These are phyloP conservation scores for Metschnikowia bowlesiae DNA, from an alignment of 805 yeast genomes.

Conservation along the genomic window DNA sequence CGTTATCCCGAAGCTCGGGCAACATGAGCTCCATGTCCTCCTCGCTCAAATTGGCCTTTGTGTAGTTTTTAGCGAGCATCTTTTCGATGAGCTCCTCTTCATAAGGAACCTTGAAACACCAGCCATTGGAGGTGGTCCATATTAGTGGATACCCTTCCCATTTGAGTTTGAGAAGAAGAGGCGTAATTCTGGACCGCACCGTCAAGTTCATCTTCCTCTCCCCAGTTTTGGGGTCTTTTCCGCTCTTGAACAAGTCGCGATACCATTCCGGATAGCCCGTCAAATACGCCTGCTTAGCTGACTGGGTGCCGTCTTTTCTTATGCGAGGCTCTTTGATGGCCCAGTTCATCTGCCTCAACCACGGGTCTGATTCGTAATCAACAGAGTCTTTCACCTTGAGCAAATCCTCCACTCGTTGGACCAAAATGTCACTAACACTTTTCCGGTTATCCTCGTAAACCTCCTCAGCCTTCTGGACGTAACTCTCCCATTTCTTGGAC, in stretches of 20 bases:
- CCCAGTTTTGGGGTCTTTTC: constrained; percentile 26
- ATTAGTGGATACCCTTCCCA: constrained; percentile 84
- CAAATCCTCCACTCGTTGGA: constrained; percentile 56
- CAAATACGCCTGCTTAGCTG: constrained; percentile 64
- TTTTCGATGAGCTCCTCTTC: constrained; percentile 25
- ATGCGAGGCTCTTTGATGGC: constrained; percentile 52
- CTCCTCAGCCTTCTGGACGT: constrained; percentile 63
- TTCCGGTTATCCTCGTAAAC: constrained; percentile 56
- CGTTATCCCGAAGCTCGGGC: constrained; percentile 22
- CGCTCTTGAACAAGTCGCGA: constrained; percentile 46
- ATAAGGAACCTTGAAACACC: constrained; percentile 74
- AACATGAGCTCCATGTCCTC: constrained; percentile 25
- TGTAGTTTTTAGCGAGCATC: constrained; percentile 38
- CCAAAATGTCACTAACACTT: constrained; percentile 55
- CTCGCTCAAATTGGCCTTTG: constrained; percentile 24
- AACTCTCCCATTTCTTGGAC: constrained; percentile 64
- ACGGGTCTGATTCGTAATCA: constrained; percentile 61
- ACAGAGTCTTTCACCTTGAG: constrained; percentile 32
- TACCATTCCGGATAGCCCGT: constrained; percentile 97
- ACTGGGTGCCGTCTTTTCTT: constrained; percentile 66
- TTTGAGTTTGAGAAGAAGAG: constrained; percentile 66
- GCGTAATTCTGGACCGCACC: constrained; percentile 69
- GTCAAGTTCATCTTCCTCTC: constrained; percentile 51
- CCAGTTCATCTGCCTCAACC: constrained; percentile 94
- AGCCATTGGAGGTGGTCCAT: constrained; percentile 78